Evolutionary conservation across 306 rosid genomes (phyloP).

Genomic region (Cucumis cinereus): DNA sequence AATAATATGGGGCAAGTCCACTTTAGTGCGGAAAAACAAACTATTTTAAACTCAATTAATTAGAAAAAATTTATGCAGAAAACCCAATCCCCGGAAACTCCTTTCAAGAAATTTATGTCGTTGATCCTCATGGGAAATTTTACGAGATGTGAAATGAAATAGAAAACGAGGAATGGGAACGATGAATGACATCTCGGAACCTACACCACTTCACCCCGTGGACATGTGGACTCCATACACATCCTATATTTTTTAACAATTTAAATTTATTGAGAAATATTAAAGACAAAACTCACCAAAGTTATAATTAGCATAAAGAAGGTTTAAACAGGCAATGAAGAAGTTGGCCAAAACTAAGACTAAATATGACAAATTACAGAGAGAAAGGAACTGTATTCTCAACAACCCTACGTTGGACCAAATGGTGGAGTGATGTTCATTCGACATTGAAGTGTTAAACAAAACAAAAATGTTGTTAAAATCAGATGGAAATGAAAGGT

Average conservation of each 20-base stretch:
- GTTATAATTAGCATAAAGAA: not conserved
- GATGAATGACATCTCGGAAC: too few species aligned
- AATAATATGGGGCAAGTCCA: too few species aligned
- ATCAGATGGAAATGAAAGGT: not conserved
- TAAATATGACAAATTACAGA: not conserved
- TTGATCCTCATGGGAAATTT: too few species aligned
- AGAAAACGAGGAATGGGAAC: too few species aligned
- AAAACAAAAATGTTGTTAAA: not conserved
- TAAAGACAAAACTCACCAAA: not conserved
- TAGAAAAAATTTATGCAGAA: too few species aligned
- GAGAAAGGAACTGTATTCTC: not conserved
- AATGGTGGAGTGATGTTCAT: not conserved
- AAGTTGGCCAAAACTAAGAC: not conserved
- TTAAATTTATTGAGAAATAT: not conserved
- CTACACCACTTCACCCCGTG: too few species aligned
- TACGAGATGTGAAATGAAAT: too few species aligned
- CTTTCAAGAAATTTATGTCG: too few species aligned
- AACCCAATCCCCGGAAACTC: too few species aligned
- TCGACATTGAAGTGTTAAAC: not conserved
- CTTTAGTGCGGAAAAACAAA: too few species aligned
- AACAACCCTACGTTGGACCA: not conserved
- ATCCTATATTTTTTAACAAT: not conserved
- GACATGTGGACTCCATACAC: not conserved
- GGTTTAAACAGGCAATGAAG: not conserved
- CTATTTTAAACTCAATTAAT: too few species aligned